These are phyloP conservation scores for Neopestalotiopsis sp. DNA, from an alignment of 2,329 filamentous ascomycete species.

Conservation along the genomic window DNA sequence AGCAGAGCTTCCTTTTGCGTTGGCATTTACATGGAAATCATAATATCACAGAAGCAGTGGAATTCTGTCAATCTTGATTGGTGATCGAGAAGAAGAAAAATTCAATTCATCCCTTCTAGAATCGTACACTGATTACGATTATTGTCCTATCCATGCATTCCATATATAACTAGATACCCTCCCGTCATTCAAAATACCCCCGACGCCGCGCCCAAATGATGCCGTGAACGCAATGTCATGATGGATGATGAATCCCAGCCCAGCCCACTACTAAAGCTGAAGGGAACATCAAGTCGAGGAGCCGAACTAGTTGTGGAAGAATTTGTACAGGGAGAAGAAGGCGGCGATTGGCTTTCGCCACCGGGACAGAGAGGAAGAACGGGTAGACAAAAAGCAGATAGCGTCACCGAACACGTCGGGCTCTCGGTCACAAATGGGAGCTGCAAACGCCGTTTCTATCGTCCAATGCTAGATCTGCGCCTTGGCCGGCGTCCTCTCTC, in stretches of 20 bases:
- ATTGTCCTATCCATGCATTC: constrained; percentile 19
- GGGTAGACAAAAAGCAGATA: constrained; percentile 28
- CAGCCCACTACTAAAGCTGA: constrained; percentile 11
- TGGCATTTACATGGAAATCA: too few species aligned
- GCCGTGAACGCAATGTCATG: constrained; percentile 2
- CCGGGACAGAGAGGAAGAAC: constrained; percentile 14
- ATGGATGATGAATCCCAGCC: constrained; percentile 6
- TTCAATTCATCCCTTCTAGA: neutral
- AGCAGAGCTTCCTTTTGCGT: too few species aligned
- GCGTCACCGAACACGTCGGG: constrained; percentile 31
- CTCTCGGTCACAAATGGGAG: constrained; percentile 32
- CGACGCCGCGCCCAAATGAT: constrained; percentile 10
- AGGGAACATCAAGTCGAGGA: constrained; percentile 16
- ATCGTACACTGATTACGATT: constrained; percentile 23
- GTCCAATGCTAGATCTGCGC: constrained; percentile 33
- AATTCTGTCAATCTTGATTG: neutral
- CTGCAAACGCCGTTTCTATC: constrained; percentile 41
- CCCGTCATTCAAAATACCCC: constrained; percentile 13
- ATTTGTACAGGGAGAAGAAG: constrained; percentile 11
- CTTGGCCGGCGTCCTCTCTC: constrained; percentile 26
- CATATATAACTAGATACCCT: constrained; percentile 11
- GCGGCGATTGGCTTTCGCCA: neutral
- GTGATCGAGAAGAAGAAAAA: neutral
- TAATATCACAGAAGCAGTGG: neutral
- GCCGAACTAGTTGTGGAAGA: constrained; percentile 3